Evolutionary conservation across 106 monocot species (phyloP), one percentile per base, ranked within the genome.

Genomic region (Platanthera zijinensis): DNA sequence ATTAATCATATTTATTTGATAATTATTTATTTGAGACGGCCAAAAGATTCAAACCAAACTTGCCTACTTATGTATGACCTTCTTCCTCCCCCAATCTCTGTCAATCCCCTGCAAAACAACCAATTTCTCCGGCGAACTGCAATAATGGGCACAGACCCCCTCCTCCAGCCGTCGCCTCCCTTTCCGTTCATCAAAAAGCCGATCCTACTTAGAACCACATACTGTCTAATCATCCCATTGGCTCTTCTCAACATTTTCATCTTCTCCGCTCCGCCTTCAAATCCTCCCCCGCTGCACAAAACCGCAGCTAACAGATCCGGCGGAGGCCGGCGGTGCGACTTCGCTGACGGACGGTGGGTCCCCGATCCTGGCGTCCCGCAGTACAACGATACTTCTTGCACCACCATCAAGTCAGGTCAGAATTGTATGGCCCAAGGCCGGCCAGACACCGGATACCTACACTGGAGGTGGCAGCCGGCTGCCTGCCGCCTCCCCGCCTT

Each of bases 401-500:
- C 50, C 76, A 94, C 90, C 46, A 89, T 95, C 78, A 95, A 91
- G 72, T 82, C 82, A 1, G 87, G 85, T 48, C 91, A 91, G 87
- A 95, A 95, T 74, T 95, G 95, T 85, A 87, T 89, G 85, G 75
- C 84, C 28, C 89, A 95, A 74, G 91, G 95, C 76, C 85, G 91
- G 39, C 95, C 95, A 7, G 95, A 95, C 87, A 80, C 85, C 19
- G 85, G 77, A 48, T 95, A 95, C 79, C 87, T 91, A 50, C 71
- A 78, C 75, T 91, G 87, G 87, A 71, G 95, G 48, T 95, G 95
- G 95, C 76, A 51, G 69, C 90, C 93, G 6, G 15, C 12, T 2
- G 57, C 53, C 7, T 91, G 95, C 87, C 19, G 13, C 30, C 85
- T 95, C 75, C 89, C 80, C 5, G 48, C 61, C 19, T 95, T 95